Base-by-base conservation (phyloP, 2,329 filamentous ascomycete genomes). In the Aspergillus ibericus region DNA sequence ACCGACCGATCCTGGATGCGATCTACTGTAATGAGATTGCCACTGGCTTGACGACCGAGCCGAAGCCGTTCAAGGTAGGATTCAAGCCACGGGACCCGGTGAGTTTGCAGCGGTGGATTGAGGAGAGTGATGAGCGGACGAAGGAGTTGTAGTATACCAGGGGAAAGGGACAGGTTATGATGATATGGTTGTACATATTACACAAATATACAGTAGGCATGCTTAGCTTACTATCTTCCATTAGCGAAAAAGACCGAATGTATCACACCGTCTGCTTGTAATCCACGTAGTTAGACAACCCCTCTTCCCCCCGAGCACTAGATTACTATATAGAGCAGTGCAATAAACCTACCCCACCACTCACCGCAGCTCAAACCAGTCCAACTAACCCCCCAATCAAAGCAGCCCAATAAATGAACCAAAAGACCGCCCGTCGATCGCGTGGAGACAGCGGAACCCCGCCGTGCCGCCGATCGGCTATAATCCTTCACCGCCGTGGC, bases 11-110 rank as follows among this genome's bases (percentile, higher is more conserved):
- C 44, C 72, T 87, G 62, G 78, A 88, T 67, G 76, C 81, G 0
- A 77, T 88, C 38, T 82, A 84, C 29, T 86, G 83, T 65, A 87
- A 82, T 66, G 72, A 75, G 2, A 82, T 82, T 18, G 80, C 84
- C 0, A 87, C 85, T 0, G 80, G 82, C 8, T 70, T 88, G 70
- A 86, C 84, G 0, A 83, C 83, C 2, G 84, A 88, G 63, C 85
- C 85, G 0, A 86, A 85, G 72, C 82, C 82, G 1, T 88, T 88
- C 72, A 87, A 87, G 73, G 78, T 84, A 48, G 80, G 83, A 0
- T 80, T 86, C 56, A 76, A 72, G 61, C 75, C 81, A 4, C 75
- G 85, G 40, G 75, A 85, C 64, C 72, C 76, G 61, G 69, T 62
- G 38, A 72, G 69, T 63, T 60, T 86, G 59, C 72, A 79, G 65